phyloP scores from a whole-genome alignment of 345 rosid genomes.

The Heritiera fomes region DNA sequence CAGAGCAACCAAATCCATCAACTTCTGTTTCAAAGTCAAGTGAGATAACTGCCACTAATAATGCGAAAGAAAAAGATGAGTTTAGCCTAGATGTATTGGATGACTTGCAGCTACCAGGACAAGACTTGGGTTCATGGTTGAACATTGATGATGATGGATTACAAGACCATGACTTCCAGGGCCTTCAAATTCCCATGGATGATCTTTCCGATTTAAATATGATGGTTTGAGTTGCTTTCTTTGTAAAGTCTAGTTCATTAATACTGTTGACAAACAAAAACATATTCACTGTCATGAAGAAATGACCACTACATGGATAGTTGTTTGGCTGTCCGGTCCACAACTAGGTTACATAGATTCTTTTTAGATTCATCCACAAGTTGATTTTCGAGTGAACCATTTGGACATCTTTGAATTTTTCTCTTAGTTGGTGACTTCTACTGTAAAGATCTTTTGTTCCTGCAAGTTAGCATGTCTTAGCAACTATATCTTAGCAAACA shows the following conservation, averaged over 20 bases:
- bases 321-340: conserved; percentile 50
- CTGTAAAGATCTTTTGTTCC: conserved; percentile 62
- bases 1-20: conserved; percentile 62
- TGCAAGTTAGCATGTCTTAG: conserved; percentile 54
- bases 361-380: conserved; percentile 52
- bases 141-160: conserved; percentile 90
- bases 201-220: conserved; percentile 93
- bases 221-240: conserved; percentile 81
- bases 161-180: conserved; percentile 85
- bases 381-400: conserved; percentile 53
- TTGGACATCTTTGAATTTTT: conserved; percentile 45
- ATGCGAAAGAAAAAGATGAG: conserved; percentile 51
- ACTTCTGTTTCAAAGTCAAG: conserved; percentile 51
- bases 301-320: conserved; percentile 56
- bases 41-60: conserved; percentile 43
- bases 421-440: conserved; percentile 55
- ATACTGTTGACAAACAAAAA: conserved; percentile 64
- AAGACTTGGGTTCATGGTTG: conserved; percentile 92
- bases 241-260: conserved; percentile 82
- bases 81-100: conserved; percentile 65
- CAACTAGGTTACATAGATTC: conserved; percentile 71
- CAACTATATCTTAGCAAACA: conserved; percentile 47
- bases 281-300: conserved; percentile 49
- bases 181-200: conserved; percentile 99
- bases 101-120: conserved; percentile 73